Base-by-base conservation (phyloP, 208 protist genomes). In the Acanthamoeba quina region DNA sequence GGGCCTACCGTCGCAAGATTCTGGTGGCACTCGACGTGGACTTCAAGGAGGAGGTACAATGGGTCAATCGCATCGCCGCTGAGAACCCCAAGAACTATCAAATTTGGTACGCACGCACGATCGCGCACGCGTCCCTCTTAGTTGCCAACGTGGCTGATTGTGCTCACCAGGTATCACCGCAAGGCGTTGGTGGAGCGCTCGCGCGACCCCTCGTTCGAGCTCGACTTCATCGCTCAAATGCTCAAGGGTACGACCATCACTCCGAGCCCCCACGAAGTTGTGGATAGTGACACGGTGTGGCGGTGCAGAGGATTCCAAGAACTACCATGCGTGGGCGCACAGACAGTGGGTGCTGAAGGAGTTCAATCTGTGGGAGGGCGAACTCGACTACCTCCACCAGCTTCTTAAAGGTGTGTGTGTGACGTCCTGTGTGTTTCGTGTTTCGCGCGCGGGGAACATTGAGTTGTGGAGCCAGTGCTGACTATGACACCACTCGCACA, bases 291-390 rank as follows among this genome's bases (percentile, higher is more conserved):
- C 37, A 41, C 37, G 37, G 37, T 41, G 37, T 41, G 56, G 6
- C 21, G 70, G n/a, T 3, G 15, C 56, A 89, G 91, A 98, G 1
- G 98, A 99, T 78, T 76, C 94, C 3, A 99, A 99, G 94, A 99
- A 99, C 94, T 99, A 99, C 94, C 98, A 99, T 85, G 98, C 97
- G 29, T 99, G 98, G 98, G 94, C 95, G 2, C 97, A 99, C 78
- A 72, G 98, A 72, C 96, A 98, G 94, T 98, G 96, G 96, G 47
- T 95, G 2, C 37, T 98, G 5, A 76, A 70, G 26, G 95, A 85
- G 66, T 97, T 95, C 41, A 88, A 74, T 34, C 82, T 94, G 26
- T 97, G 93, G 93, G 92, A 96, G 13, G 72, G 88, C 52, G 96
- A 98, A 47, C 72, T 98, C 10, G 90, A 95, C 19, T 98, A 94